Base-by-base conservation (phyloP, 768 basidiomycete species). In the Tricholoma sp. region DNA sequence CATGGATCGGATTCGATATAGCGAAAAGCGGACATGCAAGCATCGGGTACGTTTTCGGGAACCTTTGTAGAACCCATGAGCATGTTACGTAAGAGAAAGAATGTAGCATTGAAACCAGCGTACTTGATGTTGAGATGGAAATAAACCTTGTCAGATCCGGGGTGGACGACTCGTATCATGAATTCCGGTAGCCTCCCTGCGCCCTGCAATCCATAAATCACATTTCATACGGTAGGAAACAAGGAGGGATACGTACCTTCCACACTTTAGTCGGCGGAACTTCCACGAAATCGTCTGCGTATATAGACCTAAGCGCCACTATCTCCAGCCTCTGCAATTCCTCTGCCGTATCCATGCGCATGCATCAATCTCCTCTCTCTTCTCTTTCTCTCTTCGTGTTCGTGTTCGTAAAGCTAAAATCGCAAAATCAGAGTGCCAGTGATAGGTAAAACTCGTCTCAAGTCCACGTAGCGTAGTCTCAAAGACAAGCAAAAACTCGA, bases 1-100 rank as follows among this genome's bases (percentile, higher is more conserved):
- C 88, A 33, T 76, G 71, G 52, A 80, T 75, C 18, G 87, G 86
- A 62, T 81, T 86, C 67, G 86, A 80, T 39, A 91, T 79, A 6
- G 80, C 75, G 60, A 93, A 88, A 1, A 76, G 80, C 6, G 90
- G 86, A 41, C 76, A 80, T 28, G 88, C 84, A 53, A 87, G 79
- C 4, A 73, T 72, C n/a, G 91, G 91, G 65, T 93, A 93, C 52
- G 89, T 90, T 70, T 85, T 89, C 3, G 91, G 89, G 57, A 92
- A 83, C 68, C 89, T 91, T n/a, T 36, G 24, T 13, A 13, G 20
- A 53, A 59, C 57, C 54, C 33, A 44, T 29, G 61, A 39, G 36
- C 17, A 31, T 39, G 20, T n/a, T 28, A 28, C 6, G 12, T 24
- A 45, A 12, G 1, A 29, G 28, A 31, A 7, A 31, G 5, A 6